These are phyloP conservation scores for Coemansia reversa DNA, from an alignment of 192 early-diverging fungal genomes.

Conservation along the genomic window DNA sequence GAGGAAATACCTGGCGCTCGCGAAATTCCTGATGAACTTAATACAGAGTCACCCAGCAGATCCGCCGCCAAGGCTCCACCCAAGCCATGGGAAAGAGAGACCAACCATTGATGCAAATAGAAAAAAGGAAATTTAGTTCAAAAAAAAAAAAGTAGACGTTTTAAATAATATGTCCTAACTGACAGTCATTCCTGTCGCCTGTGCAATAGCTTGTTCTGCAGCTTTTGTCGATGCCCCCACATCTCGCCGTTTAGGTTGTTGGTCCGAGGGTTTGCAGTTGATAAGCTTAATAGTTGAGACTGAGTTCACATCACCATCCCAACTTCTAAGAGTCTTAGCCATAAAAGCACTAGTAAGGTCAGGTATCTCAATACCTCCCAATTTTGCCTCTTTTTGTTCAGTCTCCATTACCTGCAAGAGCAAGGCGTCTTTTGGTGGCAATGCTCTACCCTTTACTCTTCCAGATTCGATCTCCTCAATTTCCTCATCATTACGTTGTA, in stretches of 20 bases:
- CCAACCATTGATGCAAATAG: neutral
- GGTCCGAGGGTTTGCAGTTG: conserved; percentile 29
- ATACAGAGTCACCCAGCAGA: conserved; percentile 24
- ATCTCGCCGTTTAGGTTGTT: neutral
- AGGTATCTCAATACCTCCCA: conserved; percentile 41
- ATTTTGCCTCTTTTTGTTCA: conserved; percentile 30
- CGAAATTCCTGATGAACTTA: conserved; percentile 42
- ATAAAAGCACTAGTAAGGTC: conserved; percentile 39
- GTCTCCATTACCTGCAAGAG: conserved; percentile 30
- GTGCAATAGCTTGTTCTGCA: conserved; percentile 21
- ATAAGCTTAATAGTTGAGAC: conserved; percentile 40
- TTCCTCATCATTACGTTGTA: conserved; percentile 61
- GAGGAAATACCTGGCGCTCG: conserved; percentile 36
- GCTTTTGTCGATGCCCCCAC: neutral
- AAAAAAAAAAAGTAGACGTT: too few species aligned
- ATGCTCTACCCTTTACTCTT: conserved; percentile 42
- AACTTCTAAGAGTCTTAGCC: conserved; percentile 34
- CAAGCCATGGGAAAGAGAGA: conserved; percentile 43
- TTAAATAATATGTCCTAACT: neutral
- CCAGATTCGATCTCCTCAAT: conserved; percentile 51
- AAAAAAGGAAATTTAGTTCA: neutral
- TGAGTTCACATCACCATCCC: conserved; percentile 55
- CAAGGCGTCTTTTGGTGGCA: conserved; percentile 35
- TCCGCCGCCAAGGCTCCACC: conserved; percentile 29
- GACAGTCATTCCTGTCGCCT: conserved; percentile 34